Evolutionary conservation across 495 filamentous ascomycete species (phyloP).

Genomic region (Hypoxylon fragiforme): DNA sequence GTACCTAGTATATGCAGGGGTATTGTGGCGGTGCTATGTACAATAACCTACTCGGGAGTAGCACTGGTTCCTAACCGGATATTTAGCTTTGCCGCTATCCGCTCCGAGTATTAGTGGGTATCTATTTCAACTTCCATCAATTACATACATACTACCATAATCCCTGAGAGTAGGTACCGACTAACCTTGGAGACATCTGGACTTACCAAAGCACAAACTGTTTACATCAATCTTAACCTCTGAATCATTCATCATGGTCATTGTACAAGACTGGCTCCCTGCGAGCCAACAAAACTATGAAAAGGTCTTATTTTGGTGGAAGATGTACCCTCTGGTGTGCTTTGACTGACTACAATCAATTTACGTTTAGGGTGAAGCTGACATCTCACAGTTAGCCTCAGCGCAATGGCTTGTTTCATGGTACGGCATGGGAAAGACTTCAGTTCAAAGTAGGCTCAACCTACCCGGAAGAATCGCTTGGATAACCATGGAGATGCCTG

Average conservation of each 20-base stretch:
- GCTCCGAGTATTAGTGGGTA: conserved; percentile 1
- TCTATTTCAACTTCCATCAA: too few species aligned
- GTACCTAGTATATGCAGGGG: too few species aligned
- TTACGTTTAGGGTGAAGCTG: too few species aligned
- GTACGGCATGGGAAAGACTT: conserved; percentile 87
- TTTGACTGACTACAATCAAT: too few species aligned
- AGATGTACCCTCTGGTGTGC: conserved; percentile 50
- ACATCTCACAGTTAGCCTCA: conserved; percentile 38
- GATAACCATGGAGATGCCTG: conserved; percentile 82
- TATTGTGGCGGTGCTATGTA: too few species aligned
- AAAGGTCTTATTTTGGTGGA: conserved; percentile 55
- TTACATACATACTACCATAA: neutral
- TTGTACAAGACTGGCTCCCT: conserved; percentile 53
- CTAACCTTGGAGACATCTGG: too few species aligned
- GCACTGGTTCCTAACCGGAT: too few species aligned
- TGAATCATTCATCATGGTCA: conserved; percentile 28
- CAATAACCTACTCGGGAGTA: too few species aligned
- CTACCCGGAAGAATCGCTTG: conserved; percentile 86
- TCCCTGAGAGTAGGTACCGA: too few species aligned
- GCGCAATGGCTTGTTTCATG: conserved; percentile 65
- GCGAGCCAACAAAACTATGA: conserved; percentile 57
- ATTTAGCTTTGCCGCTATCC: conserved; percentile 16
- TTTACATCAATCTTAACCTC: neutral
- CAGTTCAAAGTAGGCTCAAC: conserved; percentile 70
- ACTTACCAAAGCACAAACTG: neutral